phyloP scores from a whole-genome alignment of 108 stramenopile genomes.

The Nitzschia sp. region DNA sequence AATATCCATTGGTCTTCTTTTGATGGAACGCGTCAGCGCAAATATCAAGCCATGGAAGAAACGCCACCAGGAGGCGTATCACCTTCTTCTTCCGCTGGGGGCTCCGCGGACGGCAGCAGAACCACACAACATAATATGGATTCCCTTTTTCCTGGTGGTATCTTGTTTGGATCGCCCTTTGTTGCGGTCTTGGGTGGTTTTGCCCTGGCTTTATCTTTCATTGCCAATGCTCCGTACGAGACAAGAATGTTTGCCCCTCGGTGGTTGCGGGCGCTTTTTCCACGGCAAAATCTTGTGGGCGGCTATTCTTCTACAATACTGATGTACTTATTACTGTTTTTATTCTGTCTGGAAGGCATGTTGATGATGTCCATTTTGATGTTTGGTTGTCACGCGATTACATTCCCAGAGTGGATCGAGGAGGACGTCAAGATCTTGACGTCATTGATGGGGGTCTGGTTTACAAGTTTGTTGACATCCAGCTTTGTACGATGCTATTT shows the following conservation, averaged over 20 bases:
- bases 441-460: not conserved
- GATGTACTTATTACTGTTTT: not conserved
- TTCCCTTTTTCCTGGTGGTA: not conserved
- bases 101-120: too few relatives aligned
- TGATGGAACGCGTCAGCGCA: not conserved
- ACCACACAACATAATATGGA: not conserved
- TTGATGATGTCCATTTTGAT: slow-evolving; percentile 3
- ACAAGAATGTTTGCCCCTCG: not conserved
- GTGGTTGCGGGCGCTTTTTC: not conserved
- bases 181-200: not conserved
- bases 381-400: slow-evolving; percentile 6
- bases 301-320: not conserved
- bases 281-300: not conserved
- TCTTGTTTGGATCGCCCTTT: not conserved
- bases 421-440: not conserved
- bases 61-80: not conserved
- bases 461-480: not conserved
- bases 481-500: not conserved
- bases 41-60: not conserved
- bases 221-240: not conserved
- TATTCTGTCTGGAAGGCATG: not conserved
- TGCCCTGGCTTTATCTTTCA: not conserved
- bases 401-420: slow-evolving; percentile 1
- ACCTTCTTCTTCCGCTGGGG: too few relatives aligned
- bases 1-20: not conserved